phyloP scores from a whole-genome alignment of 352 stramenopile species.

The Globisporangium lucens region DNA sequence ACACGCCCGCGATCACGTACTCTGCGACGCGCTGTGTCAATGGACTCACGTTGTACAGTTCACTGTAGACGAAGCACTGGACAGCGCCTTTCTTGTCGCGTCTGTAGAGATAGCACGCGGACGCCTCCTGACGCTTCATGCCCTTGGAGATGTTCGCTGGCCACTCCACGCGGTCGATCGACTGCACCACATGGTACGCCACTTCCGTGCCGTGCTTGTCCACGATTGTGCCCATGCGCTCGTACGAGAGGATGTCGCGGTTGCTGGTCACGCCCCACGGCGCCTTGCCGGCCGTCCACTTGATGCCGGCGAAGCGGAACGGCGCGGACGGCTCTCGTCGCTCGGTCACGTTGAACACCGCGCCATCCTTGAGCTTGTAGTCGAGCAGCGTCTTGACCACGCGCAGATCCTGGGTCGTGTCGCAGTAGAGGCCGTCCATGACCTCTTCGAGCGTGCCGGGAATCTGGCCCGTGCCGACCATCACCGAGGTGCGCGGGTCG shows the following conservation, averaged over 20 bases:
- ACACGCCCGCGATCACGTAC: slow-evolving; percentile 20
- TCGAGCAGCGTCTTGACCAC: slow-evolving; percentile 27
- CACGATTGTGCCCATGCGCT: slow-evolving; percentile 32
- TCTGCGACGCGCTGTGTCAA: slow-evolving; percentile 7
- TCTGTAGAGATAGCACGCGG: slow-evolving; percentile 37
- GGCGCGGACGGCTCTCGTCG: slow-evolving; percentile 22
- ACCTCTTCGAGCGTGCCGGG: slow-evolving; percentile 19
- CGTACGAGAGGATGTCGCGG: slow-evolving; percentile 38
- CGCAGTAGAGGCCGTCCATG: slow-evolving; percentile 41
- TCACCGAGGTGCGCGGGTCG: neutral
- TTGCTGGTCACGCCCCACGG: slow-evolving; percentile 28
- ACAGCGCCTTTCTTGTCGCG: slow-evolving; percentile 4
- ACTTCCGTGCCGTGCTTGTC: slow-evolving; percentile 32
- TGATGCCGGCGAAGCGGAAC: slow-evolving; percentile 40
- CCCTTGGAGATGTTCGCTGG: slow-evolving; percentile 29
- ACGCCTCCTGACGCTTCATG: slow-evolving; percentile 27
- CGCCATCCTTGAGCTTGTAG: slow-evolving; percentile 27
- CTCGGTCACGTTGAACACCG: slow-evolving; percentile 29
- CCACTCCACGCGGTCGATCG: slow-evolving; percentile 39
- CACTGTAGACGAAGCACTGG: neutral
- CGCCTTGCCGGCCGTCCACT: slow-evolving; percentile 31
- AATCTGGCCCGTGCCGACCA: slow-evolving; percentile 9
- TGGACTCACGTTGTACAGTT: slow-evolving; percentile 21
- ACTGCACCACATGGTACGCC: slow-evolving; percentile 41
- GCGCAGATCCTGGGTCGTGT: slow-evolving; percentile 33